Base-by-base conservation (phyloP, 768 basidiomycete species). In the Lentinula guzmanii region DNA sequence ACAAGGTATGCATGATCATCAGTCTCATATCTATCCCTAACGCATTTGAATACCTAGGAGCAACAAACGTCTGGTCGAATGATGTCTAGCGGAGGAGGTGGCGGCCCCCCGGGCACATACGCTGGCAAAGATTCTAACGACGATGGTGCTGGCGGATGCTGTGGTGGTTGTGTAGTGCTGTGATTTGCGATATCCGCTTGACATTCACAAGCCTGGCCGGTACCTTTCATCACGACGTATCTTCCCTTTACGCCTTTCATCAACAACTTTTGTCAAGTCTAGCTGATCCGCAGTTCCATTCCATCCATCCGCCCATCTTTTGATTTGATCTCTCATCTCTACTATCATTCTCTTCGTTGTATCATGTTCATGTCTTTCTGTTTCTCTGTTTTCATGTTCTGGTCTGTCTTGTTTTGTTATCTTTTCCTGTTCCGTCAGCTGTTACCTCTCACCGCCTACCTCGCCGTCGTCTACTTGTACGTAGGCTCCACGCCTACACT, bases 11-110 rank as follows among this genome's bases (percentile, higher is more conserved):
- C 59, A 11, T 45, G 15, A 50, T 37, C 7, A 24, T 58, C 63
- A 62, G 2, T 52, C 24, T 21, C 28, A 18, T 1, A 5, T 18
- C 28, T 24, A 34, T 51, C 45, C 67, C 63, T 42, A 55, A 50
- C 51, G 33, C 56, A 34, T 55, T 58, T 69, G 69, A 21, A 70
- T 21, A 24, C 16, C 58, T 10, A 90, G 89, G 89, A 90, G 67
- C 89, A 89, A 74, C 86, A 90, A 76, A 87, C 85, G 16, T 52
- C 50, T n/a, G 90, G 89, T 21, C 86, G 90, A 61, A 87, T 89
- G 3, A 77, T 79, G 28, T 79, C 84, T 62, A 69, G 81, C 37
- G 85, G 78, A 45, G 65, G 74, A 4, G 73, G 75, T 35, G 70
- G 73, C 21, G 74, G 73, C 56, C 72, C 75, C 15, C 70, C 83